Percentiles rank a stretch among this genome's conserved stretches.
Evolutionary conservation across 805 yeast genomes (phyloP).

Genomic region (Brettanomyces nanus): DNA sequence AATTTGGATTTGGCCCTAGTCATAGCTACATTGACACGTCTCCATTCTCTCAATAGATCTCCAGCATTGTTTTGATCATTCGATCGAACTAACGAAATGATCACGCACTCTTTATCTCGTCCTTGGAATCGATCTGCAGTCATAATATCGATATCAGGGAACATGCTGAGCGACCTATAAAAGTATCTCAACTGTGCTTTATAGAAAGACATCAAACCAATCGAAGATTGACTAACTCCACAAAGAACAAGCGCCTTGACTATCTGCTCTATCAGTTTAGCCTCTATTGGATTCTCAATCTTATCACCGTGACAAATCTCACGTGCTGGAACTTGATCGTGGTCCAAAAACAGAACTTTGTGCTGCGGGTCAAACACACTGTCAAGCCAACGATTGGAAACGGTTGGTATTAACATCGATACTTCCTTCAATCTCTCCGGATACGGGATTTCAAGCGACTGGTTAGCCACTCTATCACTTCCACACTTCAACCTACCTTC

Average conservation of each 20-base stretch:
- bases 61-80: constrained; percentile 63
- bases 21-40: constrained; percentile 89
- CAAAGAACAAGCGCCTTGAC: constrained; percentile 47
- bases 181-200: constrained; percentile 66
- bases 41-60: constrained; percentile 75
- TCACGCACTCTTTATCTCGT: constrained; percentile 84
- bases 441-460: constrained; percentile 42
- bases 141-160: constrained; percentile 54
- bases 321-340: constrained; percentile 55
- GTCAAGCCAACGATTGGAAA: constrained; percentile 60
- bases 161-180: constrained; percentile 20
- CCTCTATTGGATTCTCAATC: constrained; percentile 68
- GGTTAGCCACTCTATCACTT: constrained; percentile 49
- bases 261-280: constrained; percentile 50
- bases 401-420: constrained; percentile 7
- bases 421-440: constrained; percentile 18
- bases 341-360: constrained; percentile 72
- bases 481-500: constrained; percentile 75
- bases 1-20: constrained; percentile 84
- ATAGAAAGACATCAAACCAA: constrained; percentile 88
- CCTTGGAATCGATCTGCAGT: constrained; percentile 98
- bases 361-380: constrained; percentile 43
- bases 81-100: constrained; percentile 83
- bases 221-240: constrained; percentile 51
- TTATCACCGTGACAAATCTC: constrained; percentile 58